A percentile compares a stretch with the other conserved stretches of the same genome.
phyloP scores from a whole-genome alignment of 2,329 filamentous ascomycete species.

The Geosmithia flava region DNA sequence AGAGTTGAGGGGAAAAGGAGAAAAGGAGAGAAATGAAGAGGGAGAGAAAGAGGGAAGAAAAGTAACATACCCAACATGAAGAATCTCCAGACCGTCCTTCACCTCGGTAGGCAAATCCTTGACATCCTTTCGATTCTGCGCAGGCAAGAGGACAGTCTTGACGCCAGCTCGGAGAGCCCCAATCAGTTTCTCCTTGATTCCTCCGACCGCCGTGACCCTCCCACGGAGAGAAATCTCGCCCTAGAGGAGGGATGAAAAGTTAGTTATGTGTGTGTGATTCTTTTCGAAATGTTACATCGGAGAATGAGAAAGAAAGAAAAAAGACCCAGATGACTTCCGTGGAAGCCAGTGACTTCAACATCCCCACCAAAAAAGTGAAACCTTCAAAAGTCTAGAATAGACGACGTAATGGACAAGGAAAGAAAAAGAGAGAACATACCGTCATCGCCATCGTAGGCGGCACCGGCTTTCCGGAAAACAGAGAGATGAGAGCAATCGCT shows the following conservation, averaged over 20 bases:
- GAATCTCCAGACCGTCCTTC: conserved; percentile 72
- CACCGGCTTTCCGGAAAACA: conserved; percentile 78
- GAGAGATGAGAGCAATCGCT: conserved; percentile 80
- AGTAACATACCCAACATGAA: conserved; percentile 66
- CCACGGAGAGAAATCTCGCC: conserved; percentile 71
- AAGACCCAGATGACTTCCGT: too few relatives aligned
- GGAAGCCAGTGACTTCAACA: too few relatives aligned
- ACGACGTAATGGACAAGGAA: conserved; percentile 12
- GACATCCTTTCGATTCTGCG: conserved; percentile 83
- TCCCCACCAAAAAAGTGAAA: too few relatives aligned
- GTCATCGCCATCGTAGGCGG: conserved; percentile 95
- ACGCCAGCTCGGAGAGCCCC: conserved; percentile 87
- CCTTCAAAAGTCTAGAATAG: conserved; percentile 1
- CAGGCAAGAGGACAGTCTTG: conserved; percentile 81
- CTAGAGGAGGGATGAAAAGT: conserved; percentile 21
- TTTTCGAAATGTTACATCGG: background rate
- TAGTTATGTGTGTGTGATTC: too few relatives aligned
- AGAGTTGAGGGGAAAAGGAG: background rate
- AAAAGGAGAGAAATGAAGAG: conserved; percentile 1
- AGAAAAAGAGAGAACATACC: conserved; percentile 22
- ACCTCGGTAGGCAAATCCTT: conserved; percentile 88
- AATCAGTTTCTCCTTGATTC: conserved; percentile 98
- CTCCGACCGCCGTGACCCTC: conserved; percentile 84
- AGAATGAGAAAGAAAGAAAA: too few relatives aligned
- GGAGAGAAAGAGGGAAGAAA: background rate